Evolutionary conservation across 345 rosid species (phyloP), one percentile per base, ranked within the genome.

Genomic region (Xanthoceras sorbifolium): DNA sequence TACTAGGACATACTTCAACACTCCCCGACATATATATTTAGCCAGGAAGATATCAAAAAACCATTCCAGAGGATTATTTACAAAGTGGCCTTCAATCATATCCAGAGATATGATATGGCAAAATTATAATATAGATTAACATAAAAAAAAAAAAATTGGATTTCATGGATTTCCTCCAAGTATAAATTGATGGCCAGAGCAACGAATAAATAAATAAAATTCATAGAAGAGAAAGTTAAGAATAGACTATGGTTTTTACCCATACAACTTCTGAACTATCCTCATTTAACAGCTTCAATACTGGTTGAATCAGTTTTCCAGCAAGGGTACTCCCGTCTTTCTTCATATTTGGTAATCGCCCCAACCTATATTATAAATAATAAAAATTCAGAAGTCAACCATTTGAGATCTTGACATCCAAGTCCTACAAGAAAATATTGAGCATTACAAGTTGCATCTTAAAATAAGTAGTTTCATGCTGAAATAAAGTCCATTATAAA

Each of bases 221-320:
- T 63, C 38, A n/a, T 50, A 15, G 55, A 50, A 50, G 55, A 17
- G 17, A 50, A 17, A 50, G 55, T 17, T 4, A 50, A 50, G 55
- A 6, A 79, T 14, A 60, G 62, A 72, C 36, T 31, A 66, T 20
- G 59, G 69, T 22, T 84, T 90, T 82, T 79, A 96, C 99, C 88
- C 83, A 85, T 36, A 91, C 76, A 75, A 83, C 78, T 77, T 96
- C 97, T 63, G 90, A 81, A 72, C 76, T 55, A 76, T 91, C 91
- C 80, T 89, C 97, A 18, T 83, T 86, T 85, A 96, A 82, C 72
- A 96, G 81, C 82, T 93, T 87, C 76, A 93, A 69, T 80, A 90
- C 31, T 23, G 94, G 92, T 76, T 91, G 88, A 70, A 91, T 74
- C 28, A 93, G 78, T 85, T 87, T 93, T 28, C 89, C 88, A 64